Conservation (phyloP, 2,329 filamentous ascomycete species). For the Metarhizium sp. region DNA sequence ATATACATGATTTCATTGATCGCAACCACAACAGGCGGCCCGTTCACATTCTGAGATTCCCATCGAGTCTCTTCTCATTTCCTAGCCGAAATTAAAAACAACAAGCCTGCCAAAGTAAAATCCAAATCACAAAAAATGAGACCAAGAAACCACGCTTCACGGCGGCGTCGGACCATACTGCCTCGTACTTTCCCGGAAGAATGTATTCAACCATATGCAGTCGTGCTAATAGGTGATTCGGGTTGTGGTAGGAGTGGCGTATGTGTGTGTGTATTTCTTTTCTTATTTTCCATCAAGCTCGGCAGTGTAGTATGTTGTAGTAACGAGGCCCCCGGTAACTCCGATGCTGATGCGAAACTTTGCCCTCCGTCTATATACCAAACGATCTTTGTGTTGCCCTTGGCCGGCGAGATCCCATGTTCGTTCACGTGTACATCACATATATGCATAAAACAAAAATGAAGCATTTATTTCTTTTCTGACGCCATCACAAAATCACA, state of each 20-base stretch:
- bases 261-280: no score
- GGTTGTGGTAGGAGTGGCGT: no score
- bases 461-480: slow-evolving; percentile 2
- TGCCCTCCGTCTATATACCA: slow-evolving; percentile 5
- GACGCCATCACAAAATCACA: not conserved
- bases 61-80: not conserved
- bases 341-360: slow-evolving; percentile 23
- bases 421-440: slow-evolving; percentile 2
- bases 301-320: not conserved
- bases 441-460: not conserved
- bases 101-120: slow-evolving; percentile 3
- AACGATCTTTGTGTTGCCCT: slow-evolving; percentile 10
- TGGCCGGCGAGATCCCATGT: slow-evolving; percentile 11
- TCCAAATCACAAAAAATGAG: not conserved
- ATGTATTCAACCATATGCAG: not conserved
- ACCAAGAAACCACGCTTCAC: not conserved
- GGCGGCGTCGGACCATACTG: not conserved
- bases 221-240: no score
- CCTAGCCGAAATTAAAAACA: slow-evolving; percentile 1
- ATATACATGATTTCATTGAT: slow-evolving; percentile 3
- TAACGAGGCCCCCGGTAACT: slow-evolving; percentile 18
- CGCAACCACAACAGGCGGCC: slow-evolving; percentile 1
- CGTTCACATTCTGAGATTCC: not conserved
- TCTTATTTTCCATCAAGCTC: not conserved
- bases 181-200: not conserved